Evolutionary conservation across 495 filamentous ascomycete species (phyloP).

Genomic region (Cudoniella acicularis): DNA sequence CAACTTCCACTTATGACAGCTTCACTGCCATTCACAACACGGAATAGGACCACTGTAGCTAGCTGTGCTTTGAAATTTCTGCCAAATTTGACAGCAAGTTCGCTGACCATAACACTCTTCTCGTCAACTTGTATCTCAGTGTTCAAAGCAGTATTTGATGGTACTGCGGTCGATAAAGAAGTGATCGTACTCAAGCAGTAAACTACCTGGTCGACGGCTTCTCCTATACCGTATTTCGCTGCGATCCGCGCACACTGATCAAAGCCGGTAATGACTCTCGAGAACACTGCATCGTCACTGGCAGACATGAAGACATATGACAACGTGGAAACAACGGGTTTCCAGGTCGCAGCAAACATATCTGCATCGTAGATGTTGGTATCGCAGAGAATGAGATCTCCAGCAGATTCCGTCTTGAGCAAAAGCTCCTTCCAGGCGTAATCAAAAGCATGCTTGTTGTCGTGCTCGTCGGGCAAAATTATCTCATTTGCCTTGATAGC

Average conservation of each 20-base stretch:
- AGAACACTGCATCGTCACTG: slow-evolving; percentile 95
- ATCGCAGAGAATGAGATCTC: slow-evolving; percentile 72
- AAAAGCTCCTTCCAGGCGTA: slow-evolving; percentile 95
- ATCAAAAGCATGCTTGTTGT: slow-evolving; percentile 93
- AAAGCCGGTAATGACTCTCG: slow-evolving; percentile 87
- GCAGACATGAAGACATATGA: slow-evolving; percentile 99
- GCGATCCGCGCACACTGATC: slow-evolving; percentile 95
- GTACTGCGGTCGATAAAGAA: slow-evolving; percentile 68
- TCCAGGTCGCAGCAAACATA: slow-evolving; percentile 97
- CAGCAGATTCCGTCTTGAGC: slow-evolving; percentile 74
- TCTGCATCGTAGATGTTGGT: slow-evolving; percentile 95
- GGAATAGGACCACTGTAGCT: slow-evolving; percentile 89
- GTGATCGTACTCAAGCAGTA: slow-evolving; percentile 87
- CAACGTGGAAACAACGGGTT: slow-evolving; percentile 86
- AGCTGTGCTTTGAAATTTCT: slow-evolving; percentile 90
- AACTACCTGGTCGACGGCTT: slow-evolving; percentile 87
- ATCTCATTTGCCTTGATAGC: slow-evolving; percentile 92
- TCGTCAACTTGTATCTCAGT: slow-evolving; percentile 92
- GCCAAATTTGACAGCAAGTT: slow-evolving; percentile 94
- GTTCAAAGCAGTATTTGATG: slow-evolving; percentile 83
- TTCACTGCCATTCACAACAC: slow-evolving; percentile 82
- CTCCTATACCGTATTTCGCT: slow-evolving; percentile 75
- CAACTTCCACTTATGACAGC: slow-evolving; percentile 71
- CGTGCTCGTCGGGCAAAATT: slow-evolving; percentile 94
- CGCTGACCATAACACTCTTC: slow-evolving; percentile 97